Conservation (phyloP, 495 filamentous ascomycete species). For the Evernia prunastri region DNA sequence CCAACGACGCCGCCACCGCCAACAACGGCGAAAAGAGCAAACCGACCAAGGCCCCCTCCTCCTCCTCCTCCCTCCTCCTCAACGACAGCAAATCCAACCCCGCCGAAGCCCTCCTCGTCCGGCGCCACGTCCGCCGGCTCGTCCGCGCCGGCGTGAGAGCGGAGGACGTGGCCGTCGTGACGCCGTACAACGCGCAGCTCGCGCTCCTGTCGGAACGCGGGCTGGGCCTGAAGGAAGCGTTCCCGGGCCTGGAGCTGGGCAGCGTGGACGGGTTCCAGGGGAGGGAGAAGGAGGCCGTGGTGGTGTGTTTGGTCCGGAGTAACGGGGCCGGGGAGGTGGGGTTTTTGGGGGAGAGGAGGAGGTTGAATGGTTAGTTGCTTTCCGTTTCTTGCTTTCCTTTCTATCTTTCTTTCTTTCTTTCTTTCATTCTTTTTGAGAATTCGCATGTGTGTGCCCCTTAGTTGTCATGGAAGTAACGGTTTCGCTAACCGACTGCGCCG, state of each 20-base stretch:
- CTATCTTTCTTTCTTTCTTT: background rate
- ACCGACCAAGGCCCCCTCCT: constrained; percentile 49
- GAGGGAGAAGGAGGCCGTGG: constrained; percentile 90
- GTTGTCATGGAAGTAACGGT: too few species aligned
- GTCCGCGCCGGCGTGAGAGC: constrained; percentile 70
- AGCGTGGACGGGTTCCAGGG: constrained; percentile 97
- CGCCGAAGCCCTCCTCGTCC: constrained; percentile 78
- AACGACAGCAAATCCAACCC: constrained; percentile 92
- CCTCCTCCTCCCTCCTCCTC: constrained; percentile 52
- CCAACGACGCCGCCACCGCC: constrained; percentile 27
- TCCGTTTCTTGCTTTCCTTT: background rate
- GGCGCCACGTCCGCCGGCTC: constrained; percentile 63
- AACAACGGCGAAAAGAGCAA: constrained; percentile 35
- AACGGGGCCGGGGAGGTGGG: constrained; percentile 83
- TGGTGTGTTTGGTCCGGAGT: constrained; percentile 85
- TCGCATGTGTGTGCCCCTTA: too few species aligned
- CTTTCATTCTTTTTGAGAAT: too few species aligned
- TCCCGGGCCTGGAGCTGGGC: constrained; percentile 80
- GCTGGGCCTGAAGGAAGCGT: constrained; percentile 61
- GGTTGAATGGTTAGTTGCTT: constrained; percentile 63
- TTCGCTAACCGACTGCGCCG: too few species aligned
- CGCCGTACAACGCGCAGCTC: constrained; percentile 93
- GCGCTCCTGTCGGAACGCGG: constrained; percentile 61
- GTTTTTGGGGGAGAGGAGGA: constrained; percentile 86
- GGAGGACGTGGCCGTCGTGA: constrained; percentile 87